These are phyloP conservation scores for Apiospora malaysiana DNA, from an alignment of 2,329 filamentous ascomycete species.

Conservation along the genomic window DNA sequence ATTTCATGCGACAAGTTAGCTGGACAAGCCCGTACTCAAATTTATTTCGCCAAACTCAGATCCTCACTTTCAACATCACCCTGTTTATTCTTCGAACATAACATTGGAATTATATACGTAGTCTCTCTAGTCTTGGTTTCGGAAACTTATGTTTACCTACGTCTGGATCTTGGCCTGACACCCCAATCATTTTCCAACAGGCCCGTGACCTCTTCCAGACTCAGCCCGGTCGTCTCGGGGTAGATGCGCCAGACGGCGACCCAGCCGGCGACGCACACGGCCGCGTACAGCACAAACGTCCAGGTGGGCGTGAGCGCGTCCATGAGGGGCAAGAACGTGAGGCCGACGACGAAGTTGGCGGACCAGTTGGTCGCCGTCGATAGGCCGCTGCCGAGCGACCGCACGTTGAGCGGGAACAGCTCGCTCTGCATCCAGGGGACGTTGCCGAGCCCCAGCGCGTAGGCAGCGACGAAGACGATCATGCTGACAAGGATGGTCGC, in stretches of 20 bases:
- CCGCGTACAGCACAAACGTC: slow-evolving; percentile 83
- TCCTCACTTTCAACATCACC: not conserved
- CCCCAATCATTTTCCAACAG: slow-evolving; percentile 78
- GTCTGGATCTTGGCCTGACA: slow-evolving; percentile 43
- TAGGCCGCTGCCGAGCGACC: slow-evolving; percentile 73
- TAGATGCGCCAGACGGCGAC: slow-evolving; percentile 74
- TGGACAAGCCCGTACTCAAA: too few species aligned
- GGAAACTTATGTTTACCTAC: not conserved
- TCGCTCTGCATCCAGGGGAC: slow-evolving; percentile 98
- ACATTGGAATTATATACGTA: too few species aligned
- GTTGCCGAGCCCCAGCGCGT: slow-evolving; percentile 86
- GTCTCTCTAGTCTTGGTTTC: not conserved
- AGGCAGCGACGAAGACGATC: slow-evolving; percentile 83
- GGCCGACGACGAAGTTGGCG: slow-evolving; percentile 82
- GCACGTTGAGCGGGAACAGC: slow-evolving; percentile 79
- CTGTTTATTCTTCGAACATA: too few species aligned
- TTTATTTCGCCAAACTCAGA: too few species aligned
- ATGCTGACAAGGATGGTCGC: slow-evolving; percentile 74
- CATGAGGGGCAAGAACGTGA: slow-evolving; percentile 91
- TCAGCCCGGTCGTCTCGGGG: slow-evolving; percentile 84
- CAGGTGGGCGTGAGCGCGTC: slow-evolving; percentile 72
- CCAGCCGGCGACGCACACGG: slow-evolving; percentile 73
- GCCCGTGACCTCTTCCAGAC: slow-evolving; percentile 78
- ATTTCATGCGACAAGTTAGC: too few species aligned
- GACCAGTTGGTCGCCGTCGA: slow-evolving; percentile 86